Percentiles rank a stretch among this genome's conserved stretches.
phyloP scores from a whole-genome alignment of 805 yeast genomes.

The Metschnikowia baotianmanensis region DNA sequence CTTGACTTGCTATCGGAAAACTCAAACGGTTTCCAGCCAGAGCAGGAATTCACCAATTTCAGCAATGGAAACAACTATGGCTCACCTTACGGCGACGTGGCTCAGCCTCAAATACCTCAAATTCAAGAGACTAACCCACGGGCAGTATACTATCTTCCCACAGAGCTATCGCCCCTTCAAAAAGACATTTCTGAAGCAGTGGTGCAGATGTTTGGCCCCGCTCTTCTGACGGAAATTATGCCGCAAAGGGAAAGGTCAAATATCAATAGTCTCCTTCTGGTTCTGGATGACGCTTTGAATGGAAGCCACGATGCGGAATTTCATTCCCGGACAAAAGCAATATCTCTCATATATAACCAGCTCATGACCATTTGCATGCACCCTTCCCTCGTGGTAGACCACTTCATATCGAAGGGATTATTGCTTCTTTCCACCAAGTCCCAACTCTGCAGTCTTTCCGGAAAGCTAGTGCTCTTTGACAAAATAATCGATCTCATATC shows the following conservation, averaged over 20 bases:
- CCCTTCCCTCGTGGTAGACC: conserved; percentile 72
- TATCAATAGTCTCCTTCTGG: conserved; percentile 37
- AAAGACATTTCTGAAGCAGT: conserved; percentile 33
- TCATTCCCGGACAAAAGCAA: conserved; percentile 9
- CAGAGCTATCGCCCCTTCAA: conserved; percentile 33
- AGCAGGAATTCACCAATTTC: conserved; percentile 4
- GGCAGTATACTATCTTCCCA: conserved; percentile 35
- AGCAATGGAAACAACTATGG: not conserved
- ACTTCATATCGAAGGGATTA: conserved; percentile 70
- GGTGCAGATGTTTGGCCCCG: conserved; percentile 29
- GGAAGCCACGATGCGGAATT: not conserved
- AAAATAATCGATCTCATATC: conserved; percentile 39
- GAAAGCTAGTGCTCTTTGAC: conserved; percentile 58
- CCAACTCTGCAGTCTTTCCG: conserved; percentile 50
- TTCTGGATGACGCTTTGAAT: conserved; percentile 11
- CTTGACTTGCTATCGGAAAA: conserved; percentile 40
- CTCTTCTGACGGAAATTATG: conserved; percentile 24
- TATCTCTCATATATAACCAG: conserved; percentile 45
- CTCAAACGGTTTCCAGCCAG: conserved; percentile 9
- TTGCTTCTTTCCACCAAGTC: conserved; percentile 64
- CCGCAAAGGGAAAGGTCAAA: conserved; percentile 28
- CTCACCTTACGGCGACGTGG: conserved; percentile 5
- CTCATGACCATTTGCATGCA: conserved; percentile 55
- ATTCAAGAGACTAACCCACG: not conserved
- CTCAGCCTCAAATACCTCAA: not conserved